Evolutionary conservation across 1,139 yeast genomes (phyloP), one percentile per base, ranked within the genome.

Genomic region (Candida glucosophila): DNA sequence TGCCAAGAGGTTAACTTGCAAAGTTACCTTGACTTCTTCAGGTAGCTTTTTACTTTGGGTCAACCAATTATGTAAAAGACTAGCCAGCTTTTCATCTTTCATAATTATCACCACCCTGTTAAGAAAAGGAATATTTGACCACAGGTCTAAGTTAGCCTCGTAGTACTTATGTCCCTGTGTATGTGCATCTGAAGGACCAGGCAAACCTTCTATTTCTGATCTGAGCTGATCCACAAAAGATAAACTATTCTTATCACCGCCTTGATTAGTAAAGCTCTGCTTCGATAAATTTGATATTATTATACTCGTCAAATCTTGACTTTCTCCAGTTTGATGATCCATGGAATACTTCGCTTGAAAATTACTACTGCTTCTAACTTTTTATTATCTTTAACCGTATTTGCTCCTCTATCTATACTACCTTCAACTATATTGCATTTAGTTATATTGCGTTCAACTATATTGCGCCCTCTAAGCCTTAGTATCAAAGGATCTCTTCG

Each of bases 101-200:
- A 67, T 44, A 5, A 65, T 60, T 17, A 67, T 49, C 12, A 67
- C 60, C 9, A 63, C 47, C 17, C 74, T 43, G 25, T 46, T 50
- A 27, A 67, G 46, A 28, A 60, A 62, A 7, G 71, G 59, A 19
- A 67, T 40, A 26, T 55, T 61, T 7, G 68, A 55, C 73, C 73
- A 67, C 32, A 62, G 52, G 22, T 51, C 45, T 18, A 67, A 56
- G 21, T 52, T 40, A 22, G 48, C 44, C 16, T 55, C 29, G 23
- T 33, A 49, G 30, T 47, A 47, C 22, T 50, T 56, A 17, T 45
- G 47, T 12, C 41, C 40, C 12, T 32, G 30, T n/a, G 35, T 19
- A n/a, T 22, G 5, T 3, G 14, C 24, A 6, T 23, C 25, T 13
- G 29, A 16, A 15, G 40, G 34, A 6, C 33, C 31, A 7, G 35